Base-by-base conservation (phyloP, 176 grass and related monocot species). In the Triticum monococcum region DNA sequence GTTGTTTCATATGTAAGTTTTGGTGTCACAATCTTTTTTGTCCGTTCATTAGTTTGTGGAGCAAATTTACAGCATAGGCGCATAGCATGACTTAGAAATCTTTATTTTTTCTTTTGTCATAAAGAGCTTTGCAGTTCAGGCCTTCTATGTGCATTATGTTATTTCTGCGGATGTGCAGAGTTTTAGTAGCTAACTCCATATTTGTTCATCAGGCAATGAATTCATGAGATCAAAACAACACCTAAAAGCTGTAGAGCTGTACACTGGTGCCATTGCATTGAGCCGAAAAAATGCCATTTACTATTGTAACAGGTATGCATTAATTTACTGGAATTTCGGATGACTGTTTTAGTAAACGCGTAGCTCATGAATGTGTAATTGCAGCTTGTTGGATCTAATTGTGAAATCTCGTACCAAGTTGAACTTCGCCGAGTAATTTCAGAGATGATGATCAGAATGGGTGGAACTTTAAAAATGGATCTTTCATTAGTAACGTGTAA, bases 211-310 rank as follows among this genome's bases (percentile, higher is more conserved):
- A 97, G 95, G 95, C 81, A 97, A 97, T 46, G 79, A 94, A 52
- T 86, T 85, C 72, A 92, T 97, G 92, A 89, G 88, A 83, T 87
- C 81, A 69, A 94, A 88, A 46, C 74, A 84, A 84, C 80, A 92
- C 77, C 68, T 80, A 86, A 86, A 91, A 92, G 90, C 95, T 59
- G 83, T 91, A 57, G 95, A 97, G 78, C 79, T 97, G 67, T 97
- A 97, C 83, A 94, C 88, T 30, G 82, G 77, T 69, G 88, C 92
- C 79, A 91, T 97, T 85, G 86, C 88, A 80, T 68, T 97, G 75
- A 89, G 87, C 87, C 73, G 59, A 50, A 91, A 87, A 64, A 95
- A 92, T 83, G 90, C 90, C 65, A 86, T 97, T 94, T 97, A 94
- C 84, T 94, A 89, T 32, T 92, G 90, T 85, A 94, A 94, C 76